Conservation (phyloP, 352 stramenopile genomes). For the Pythium aphanidermatum region DNA sequence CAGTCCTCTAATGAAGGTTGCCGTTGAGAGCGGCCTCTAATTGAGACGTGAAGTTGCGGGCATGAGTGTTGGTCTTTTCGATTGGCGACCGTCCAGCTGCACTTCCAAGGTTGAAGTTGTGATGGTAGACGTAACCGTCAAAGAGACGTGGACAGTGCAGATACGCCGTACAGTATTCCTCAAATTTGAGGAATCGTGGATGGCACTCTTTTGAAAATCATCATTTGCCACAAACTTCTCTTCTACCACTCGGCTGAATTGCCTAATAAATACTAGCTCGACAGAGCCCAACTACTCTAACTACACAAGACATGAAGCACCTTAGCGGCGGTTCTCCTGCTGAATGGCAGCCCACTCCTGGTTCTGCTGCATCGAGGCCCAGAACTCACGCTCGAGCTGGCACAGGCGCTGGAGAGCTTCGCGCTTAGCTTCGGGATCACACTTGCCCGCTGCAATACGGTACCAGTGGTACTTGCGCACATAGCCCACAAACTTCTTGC, state of each 20-base stretch:
- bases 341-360: constrained; percentile 35
- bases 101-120: constrained; percentile 21
- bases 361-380: constrained; percentile 54
- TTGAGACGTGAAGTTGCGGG: no score
- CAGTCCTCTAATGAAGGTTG: no score
- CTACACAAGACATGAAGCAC: neutral
- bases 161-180: neutral
- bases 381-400: constrained; percentile 53
- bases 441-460: constrained; percentile 58
- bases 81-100: constrained; percentile 3
- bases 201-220: constrained; percentile 3
- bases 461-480: constrained; percentile 87
- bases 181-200: constrained; percentile 9
- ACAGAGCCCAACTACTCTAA: neutral
- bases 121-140: constrained; percentile 7
- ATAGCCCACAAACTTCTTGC: constrained; percentile 89
- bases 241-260: no score
- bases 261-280: constrained; percentile 16
- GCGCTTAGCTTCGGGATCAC: constrained; percentile 39
- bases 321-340: constrained; percentile 21
- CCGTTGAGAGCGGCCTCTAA: no score
- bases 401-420: constrained; percentile 35
- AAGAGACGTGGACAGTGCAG: neutral
- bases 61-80: constrained; percentile 3
- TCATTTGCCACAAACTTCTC: constrained; percentile 18